Evolutionary conservation across 2,329 filamentous ascomycete species (phyloP), one percentile per base, ranked within the genome.

Genomic region (Penicillium sclerotigenum): DNA sequence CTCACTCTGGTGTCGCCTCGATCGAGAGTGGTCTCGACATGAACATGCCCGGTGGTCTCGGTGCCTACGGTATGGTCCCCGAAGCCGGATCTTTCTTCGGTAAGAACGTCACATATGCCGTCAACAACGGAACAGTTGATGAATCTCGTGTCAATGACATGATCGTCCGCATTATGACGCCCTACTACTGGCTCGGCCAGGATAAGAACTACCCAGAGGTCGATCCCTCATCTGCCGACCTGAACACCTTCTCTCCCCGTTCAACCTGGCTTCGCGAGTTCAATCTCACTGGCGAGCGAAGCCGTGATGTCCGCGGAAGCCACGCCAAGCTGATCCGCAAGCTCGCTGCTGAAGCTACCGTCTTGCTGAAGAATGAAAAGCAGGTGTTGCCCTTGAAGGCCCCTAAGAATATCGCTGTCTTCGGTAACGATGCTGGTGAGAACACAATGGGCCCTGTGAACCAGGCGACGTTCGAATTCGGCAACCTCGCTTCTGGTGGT

Each of bases 271-370:
- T 54, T n/a, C 58, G 50, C 38, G 54, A 61, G 24, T 64, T 54
- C 31, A 54, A 59, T 8, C 57, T 64, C 42, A 60, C 58, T 3
- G 54, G 58, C 13, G 33, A 54, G 33, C 54, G 48, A 28, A 65
- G 54, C 54, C 61, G 58, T 34, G 64, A 96, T 67, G 91, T 94
- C 10, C 88, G 85, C 41, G 81, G 73, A 28, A 80, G 91, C 50
- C 90, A 96, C 68, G 84, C 76, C 38, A 69, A 75, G 16, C 76
- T 89, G 51, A 92, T 95, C 60, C 85, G 91, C 22, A 82, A 89
- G 60, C 82, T 87, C 45, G 90, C 83, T 16, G 87, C 88, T 55
- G 87, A 88, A 72, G 88, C 87, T 2, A 91, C 88, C 0, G 89
- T 96, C 4, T 77, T 97, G 9, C 79, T 81, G 18, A 81, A 81